A percentile compares a stretch with the other conserved stretches of the same genome.
These are phyloP conservation scores for Potentilla sterilis DNA, from an alignment of 306 rosid genomes.

Conservation along the genomic window DNA sequence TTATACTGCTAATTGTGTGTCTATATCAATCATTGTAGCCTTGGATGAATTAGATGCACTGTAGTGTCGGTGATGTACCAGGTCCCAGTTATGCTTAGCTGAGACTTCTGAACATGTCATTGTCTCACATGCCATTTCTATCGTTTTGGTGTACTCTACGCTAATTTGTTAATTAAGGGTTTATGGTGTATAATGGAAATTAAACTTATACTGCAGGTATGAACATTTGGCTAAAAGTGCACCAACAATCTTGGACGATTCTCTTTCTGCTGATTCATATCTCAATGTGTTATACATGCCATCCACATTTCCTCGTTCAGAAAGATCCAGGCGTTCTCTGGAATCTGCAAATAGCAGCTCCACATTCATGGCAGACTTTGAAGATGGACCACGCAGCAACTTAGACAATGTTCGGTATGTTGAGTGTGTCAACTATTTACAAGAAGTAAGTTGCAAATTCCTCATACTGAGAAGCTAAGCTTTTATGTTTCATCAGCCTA, in stretches of 20 bases:
- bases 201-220: slow-evolving; percentile 64
- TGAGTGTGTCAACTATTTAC: slow-evolving; percentile 87
- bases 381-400: slow-evolving; percentile 96
- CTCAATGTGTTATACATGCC: slow-evolving; percentile 95
- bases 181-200: slow-evolving; percentile 25
- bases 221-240: slow-evolving; percentile 98
- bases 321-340: slow-evolving; percentile 75
- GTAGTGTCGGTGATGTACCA: slow-evolving; percentile 3
- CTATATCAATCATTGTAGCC: neutral
- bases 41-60: slow-evolving; percentile 10
- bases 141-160: neutral
- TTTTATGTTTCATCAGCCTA: slow-evolving; percentile 19
- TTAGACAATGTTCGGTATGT: slow-evolving; percentile 68
- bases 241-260: slow-evolving; percentile 93
- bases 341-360: slow-evolving; percentile 62
- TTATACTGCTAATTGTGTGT: no score
- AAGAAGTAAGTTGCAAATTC: slow-evolving; percentile 59
- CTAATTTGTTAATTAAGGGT: neutral
- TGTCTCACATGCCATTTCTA: neutral
- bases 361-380: slow-evolving; percentile 50
- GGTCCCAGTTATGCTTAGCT: neutral
- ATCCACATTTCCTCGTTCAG: slow-evolving; percentile 93
- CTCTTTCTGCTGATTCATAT: slow-evolving; percentile 98
- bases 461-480: slow-evolving; percentile 13
- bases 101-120: neutral